phyloP scores from a whole-genome alignment of 345 rosid genomes.

The Camelina laxa region DNA sequence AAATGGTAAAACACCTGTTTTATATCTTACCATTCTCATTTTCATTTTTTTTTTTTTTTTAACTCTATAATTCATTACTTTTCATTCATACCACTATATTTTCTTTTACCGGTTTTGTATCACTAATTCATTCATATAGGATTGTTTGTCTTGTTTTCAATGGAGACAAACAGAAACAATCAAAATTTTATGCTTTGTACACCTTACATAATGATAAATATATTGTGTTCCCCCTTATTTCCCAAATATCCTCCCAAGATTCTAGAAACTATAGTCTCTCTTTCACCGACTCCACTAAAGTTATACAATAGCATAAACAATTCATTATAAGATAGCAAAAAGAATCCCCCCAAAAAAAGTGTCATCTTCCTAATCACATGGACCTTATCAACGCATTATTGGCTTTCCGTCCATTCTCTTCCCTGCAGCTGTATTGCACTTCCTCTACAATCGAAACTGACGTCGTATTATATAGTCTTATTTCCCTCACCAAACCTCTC shows the following conservation, averaged over 20 bases:
- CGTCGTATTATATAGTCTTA: conserved; percentile 21
- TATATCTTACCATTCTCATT: no score
- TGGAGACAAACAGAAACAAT: neutral
- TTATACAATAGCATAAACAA: conserved; percentile 9
- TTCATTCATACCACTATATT: no score
- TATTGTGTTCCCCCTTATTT: neutral
- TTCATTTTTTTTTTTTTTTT: no score
- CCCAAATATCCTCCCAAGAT: conserved; percentile 29
- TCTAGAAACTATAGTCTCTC: conserved; percentile 33
- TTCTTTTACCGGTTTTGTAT: no score
- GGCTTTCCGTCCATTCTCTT: conserved; percentile 17
- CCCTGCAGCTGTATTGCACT: conserved; percentile 45
- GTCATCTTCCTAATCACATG: conserved; percentile 43
- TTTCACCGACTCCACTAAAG: conserved; percentile 42
- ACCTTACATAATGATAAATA: conserved; percentile 24
- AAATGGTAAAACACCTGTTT: no score
- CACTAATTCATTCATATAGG: no score
- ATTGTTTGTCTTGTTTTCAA: neutral
- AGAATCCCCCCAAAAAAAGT: neutral
- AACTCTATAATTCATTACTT: no score
- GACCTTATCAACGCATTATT: conserved; percentile 42
- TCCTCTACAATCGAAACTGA: conserved; percentile 32
- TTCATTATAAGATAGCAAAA: neutral
- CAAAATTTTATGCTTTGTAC: conserved; percentile 8
- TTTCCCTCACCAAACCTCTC: conserved; percentile 36